These are phyloP conservation scores for Chloroidium sp. DNA, from an alignment of 163 green algal genomes.

Conservation along the genomic window DNA sequence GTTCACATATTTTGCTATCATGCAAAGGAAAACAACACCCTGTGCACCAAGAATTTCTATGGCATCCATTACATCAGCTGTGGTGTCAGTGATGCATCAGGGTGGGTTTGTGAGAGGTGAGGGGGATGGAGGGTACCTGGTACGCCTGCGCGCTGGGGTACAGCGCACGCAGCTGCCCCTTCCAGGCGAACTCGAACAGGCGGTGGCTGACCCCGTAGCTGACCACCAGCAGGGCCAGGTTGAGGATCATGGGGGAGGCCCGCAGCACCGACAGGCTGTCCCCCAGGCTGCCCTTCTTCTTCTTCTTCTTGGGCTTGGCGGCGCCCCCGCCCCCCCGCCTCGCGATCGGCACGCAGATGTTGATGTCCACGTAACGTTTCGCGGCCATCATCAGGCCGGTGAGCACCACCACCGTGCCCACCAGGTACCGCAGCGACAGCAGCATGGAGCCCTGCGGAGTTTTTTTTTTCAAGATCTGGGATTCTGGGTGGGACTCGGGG, in stretches of 20 bases:
- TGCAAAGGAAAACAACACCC: too few species aligned
- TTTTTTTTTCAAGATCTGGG: not conserved
- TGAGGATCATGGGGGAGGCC: slow-evolving; percentile 59
- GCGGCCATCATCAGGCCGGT: slow-evolving; percentile 39
- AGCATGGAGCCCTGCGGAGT: slow-evolving; percentile 10
- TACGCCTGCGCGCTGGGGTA: slow-evolving; percentile 68
- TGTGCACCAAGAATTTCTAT: too few species aligned
- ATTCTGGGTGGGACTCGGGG: too few species aligned
- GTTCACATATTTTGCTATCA: too few species aligned
- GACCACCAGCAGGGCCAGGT: slow-evolving; percentile 74
- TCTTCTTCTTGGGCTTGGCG: slow-evolving; percentile 41
- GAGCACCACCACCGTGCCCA: slow-evolving; percentile 28
- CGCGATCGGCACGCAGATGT: not conserved
- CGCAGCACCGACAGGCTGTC: slow-evolving; percentile 48
- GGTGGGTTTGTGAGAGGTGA: too few species aligned
- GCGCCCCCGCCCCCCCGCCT: not conserved
- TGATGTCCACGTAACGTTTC: slow-evolving; percentile 31
- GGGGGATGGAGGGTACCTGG: slow-evolving; percentile 24
- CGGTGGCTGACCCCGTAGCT: slow-evolving; percentile 69
- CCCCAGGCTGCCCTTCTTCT: slow-evolving; percentile 52
- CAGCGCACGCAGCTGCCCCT: slow-evolving; percentile 70
- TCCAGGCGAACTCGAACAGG: slow-evolving; percentile 89
- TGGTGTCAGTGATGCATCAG: too few species aligned
- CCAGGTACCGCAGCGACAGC: slow-evolving; percentile 18
- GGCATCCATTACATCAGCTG: too few species aligned